Percentiles rank a stretch among this genome's conserved stretches.
phyloP scores from a whole-genome alignment of 2,329 filamentous ascomycete genomes.

The Aspergillus neoniger region DNA sequence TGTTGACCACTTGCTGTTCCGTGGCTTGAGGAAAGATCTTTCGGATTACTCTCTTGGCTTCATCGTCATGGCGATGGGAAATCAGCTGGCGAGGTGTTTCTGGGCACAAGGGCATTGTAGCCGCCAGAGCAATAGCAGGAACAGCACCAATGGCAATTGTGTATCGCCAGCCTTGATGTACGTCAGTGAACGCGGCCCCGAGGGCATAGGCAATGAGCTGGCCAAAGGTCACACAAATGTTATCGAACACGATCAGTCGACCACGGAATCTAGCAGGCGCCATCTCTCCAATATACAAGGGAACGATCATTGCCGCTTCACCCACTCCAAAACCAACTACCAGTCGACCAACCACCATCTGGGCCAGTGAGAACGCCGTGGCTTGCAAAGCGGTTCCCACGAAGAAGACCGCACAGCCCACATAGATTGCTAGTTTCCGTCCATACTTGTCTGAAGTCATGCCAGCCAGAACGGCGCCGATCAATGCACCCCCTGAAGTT shows the following conservation, averaged over 20 bases:
- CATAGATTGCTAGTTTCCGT: conserved; percentile 2
- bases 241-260: conserved; percentile 4
- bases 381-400: conserved; percentile 41
- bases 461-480: conserved; percentile 44
- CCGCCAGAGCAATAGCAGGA: conserved; percentile 49
- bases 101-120: conserved; percentile 50
- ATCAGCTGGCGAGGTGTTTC: conserved; percentile 54
- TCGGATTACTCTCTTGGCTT: conserved; percentile 40
- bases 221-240: conserved; percentile 4
- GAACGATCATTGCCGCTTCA: conserved; percentile 50
- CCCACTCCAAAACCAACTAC: conserved; percentile 53
- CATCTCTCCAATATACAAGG: conserved; percentile 25
- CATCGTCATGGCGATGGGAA: conserved; percentile 42
- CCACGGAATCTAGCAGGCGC: not conserved
- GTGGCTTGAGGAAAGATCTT: conserved; percentile 33
- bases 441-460: conserved; percentile 2
- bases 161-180: conserved; percentile 52
- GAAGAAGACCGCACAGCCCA: conserved; percentile 42
- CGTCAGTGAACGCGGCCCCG: conserved; percentile 44
- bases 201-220: conserved; percentile 20
- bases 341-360: conserved; percentile 49
- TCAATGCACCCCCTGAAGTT: conserved; percentile 50
- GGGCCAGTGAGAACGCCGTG: conserved; percentile 38
- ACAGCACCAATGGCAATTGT: conserved; percentile 51
- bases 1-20: conserved; percentile 46